Percentiles rank a stretch among this genome's conserved stretches.
These are phyloP conservation scores for Gossypium schwendimanii DNA, from an alignment of 441 rosid genomes.

Conservation along the genomic window DNA sequence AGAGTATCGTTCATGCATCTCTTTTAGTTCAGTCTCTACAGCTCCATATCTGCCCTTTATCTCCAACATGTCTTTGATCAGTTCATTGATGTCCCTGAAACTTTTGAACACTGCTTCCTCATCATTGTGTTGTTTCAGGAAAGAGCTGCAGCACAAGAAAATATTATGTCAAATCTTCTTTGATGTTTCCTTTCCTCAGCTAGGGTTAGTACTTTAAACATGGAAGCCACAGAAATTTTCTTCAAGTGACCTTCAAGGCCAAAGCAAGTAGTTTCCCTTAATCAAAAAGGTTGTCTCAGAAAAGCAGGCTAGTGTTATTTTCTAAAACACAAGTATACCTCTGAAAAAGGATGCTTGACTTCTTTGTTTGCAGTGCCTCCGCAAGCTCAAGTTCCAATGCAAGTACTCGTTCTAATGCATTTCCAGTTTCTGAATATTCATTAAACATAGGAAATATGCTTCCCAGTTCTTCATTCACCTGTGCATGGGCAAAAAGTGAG, in stretches of 20 bases:
- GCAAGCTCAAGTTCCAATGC: slow-evolving; percentile 95
- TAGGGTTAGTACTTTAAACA: not conserved
- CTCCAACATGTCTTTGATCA: slow-evolving; percentile 83
- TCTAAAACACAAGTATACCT: slow-evolving; percentile 39
- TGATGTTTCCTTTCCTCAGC: not conserved
- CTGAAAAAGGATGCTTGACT: slow-evolving; percentile 65
- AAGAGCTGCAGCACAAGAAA: slow-evolving; percentile 53
- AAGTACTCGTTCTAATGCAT: slow-evolving; percentile 82
- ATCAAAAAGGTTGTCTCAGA: not conserved
- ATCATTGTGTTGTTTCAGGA: slow-evolving; percentile 74
- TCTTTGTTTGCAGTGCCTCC: slow-evolving; percentile 73
- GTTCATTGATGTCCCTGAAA: slow-evolving; percentile 89
- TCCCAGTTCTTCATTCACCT: slow-evolving; percentile 90
- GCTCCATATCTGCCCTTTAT: slow-evolving; percentile 56
- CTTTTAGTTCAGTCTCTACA: slow-evolving; percentile 62
- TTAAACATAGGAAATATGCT: slow-evolving; percentile 60
- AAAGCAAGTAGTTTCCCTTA: not conserved
- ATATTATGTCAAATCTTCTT: not conserved
- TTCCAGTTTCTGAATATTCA: slow-evolving; percentile 53
- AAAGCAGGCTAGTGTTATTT: slow-evolving; percentile 1
- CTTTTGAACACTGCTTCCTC: slow-evolving; percentile 89
- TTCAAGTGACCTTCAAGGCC: not conserved
- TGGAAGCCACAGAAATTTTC: not conserved
- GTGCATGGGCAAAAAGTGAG: slow-evolving; percentile 21
- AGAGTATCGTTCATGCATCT: slow-evolving; percentile 78